phyloP scores from a whole-genome alignment of 768 basidiomycete species.

The Podaxis sp. region DNA sequence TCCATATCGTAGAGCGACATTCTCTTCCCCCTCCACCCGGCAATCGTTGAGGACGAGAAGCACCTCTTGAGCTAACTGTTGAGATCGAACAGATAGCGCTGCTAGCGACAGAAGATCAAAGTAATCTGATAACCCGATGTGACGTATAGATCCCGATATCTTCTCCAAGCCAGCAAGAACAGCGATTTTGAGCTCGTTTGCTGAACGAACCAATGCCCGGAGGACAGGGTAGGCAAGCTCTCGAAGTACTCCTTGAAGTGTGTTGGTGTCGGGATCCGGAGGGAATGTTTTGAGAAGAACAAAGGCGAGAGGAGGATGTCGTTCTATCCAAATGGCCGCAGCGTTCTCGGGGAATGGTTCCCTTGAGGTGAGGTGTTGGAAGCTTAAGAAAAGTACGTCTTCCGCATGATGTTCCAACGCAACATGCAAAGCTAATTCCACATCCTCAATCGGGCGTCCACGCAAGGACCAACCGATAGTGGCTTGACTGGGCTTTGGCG shows the following conservation, averaged over 20 bases:
- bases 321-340: constrained; percentile 44
- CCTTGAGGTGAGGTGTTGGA: constrained; percentile 36
- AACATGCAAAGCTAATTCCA: constrained; percentile 38
- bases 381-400: constrained; percentile 52
- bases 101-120: constrained; percentile 53
- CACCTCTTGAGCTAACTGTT: constrained; percentile 55
- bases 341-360: constrained; percentile 28
- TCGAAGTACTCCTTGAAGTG: constrained; percentile 29
- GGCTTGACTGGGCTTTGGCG: constrained; percentile 23
- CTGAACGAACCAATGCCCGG: constrained; percentile 50
- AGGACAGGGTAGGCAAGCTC: constrained; percentile 35
- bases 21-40: constrained; percentile 20
- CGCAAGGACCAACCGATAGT: constrained; percentile 27
- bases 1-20: constrained; percentile 32
- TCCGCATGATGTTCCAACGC: constrained; percentile 53
- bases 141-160: constrained; percentile 32
- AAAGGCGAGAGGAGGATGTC: constrained; percentile 54
- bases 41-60: constrained; percentile 55
- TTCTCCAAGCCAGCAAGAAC: constrained; percentile 61
- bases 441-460: constrained; percentile 25
- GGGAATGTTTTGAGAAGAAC: constrained; percentile 48
- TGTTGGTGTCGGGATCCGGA: constrained; percentile 34
- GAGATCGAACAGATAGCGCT: constrained; percentile 50
- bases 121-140: constrained; percentile 45
- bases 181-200: constrained; percentile 54